Percentiles rank a stretch among this genome's conserved stretches.
These are phyloP conservation scores for Acanthamoeba healyi DNA, from an alignment of 208 protist species.

Conservation along the genomic window DNA sequence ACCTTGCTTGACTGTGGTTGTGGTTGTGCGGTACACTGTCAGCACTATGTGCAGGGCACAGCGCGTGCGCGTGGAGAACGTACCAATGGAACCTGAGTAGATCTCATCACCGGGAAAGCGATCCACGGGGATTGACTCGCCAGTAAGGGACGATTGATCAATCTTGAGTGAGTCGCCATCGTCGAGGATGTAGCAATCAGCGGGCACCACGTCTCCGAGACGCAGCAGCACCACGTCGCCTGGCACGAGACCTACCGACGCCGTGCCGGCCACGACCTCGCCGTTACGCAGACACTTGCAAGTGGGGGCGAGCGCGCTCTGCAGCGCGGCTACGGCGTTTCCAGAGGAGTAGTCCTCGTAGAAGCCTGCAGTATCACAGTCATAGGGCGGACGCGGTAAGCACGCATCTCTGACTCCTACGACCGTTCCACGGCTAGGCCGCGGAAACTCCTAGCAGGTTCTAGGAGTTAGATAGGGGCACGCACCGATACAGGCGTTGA, in stretches of 20 bases:
- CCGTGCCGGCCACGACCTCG: conserved; percentile 85
- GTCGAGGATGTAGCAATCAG: conserved; percentile 92
- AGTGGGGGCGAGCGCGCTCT: conserved; percentile 92
- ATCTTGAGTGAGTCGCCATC: conserved; percentile 90
- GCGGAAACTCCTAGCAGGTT: too few species aligned
- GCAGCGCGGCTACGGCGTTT: conserved; percentile 95
- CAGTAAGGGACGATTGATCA: conserved; percentile 96
- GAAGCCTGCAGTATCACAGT: conserved; percentile 82
- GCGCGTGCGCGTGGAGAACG: conserved; percentile 35
- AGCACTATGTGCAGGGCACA: neutral
- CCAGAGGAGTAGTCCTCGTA: conserved; percentile 95
- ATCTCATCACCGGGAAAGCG: conserved; percentile 92
- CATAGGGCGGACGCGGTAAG: neutral
- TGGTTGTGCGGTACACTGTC: neutral
- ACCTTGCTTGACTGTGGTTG: conserved; percentile 86
- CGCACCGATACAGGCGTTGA: conserved; percentile 87
- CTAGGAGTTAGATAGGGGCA: too few species aligned
- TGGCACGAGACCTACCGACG: conserved; percentile 79
- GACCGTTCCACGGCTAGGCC: too few species aligned
- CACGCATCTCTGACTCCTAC: neutral
- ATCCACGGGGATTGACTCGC: conserved; percentile 96
- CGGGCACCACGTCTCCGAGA: conserved; percentile 94
- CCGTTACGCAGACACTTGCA: conserved; percentile 93
- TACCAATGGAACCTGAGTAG: conserved; percentile 94
- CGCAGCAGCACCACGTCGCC: conserved; percentile 95